Percentiles rank a stretch among this genome's conserved stretches.
phyloP scores from a whole-genome alignment of 495 filamentous ascomycete species.

The Aspergillus funiculosus region DNA sequence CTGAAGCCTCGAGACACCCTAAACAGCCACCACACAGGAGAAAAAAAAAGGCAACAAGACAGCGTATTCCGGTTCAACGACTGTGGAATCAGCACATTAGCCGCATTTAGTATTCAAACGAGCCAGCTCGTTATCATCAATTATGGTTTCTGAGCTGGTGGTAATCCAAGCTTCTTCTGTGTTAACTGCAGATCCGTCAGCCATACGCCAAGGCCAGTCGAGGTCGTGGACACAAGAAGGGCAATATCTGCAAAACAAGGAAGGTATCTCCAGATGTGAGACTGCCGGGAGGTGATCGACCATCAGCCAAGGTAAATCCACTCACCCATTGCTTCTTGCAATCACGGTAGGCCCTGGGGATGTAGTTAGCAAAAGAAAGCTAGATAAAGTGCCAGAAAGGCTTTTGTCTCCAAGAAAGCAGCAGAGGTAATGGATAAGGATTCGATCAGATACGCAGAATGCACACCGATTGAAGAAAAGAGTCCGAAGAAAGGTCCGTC shows the following conservation, averaged over 20 bases:
- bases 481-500: slow-evolving; percentile 2
- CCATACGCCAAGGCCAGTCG: neutral
- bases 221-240: neutral
- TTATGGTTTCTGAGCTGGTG: slow-evolving; percentile 9
- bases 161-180: slow-evolving; percentile 22
- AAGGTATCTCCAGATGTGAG: neutral
- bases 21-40: neutral
- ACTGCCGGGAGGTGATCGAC: neutral
- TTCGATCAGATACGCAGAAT: neutral
- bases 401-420: no score
- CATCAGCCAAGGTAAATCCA: slow-evolving; percentile 4
- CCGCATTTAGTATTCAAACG: slow-evolving; percentile 1
- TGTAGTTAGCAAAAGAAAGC: slow-evolving; percentile 4
- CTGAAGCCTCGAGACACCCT: no score
- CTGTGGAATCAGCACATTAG: neutral
- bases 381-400: no score
- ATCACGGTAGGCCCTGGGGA: slow-evolving; percentile 75
- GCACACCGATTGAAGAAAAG: slow-evolving; percentile 3
- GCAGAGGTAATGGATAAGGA: neutral
- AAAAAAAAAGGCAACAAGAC: neutral
- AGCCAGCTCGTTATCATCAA: slow-evolving; percentile 3
- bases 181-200: slow-evolving; percentile 27
- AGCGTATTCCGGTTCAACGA: neutral
- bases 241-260: slow-evolving; percentile 1
- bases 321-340: slow-evolving; percentile 93